Percentiles rank a stretch among this genome's conserved stretches.
Conservation (phyloP, 139 green algal species). For the Desmodesmus armatus region DNA sequence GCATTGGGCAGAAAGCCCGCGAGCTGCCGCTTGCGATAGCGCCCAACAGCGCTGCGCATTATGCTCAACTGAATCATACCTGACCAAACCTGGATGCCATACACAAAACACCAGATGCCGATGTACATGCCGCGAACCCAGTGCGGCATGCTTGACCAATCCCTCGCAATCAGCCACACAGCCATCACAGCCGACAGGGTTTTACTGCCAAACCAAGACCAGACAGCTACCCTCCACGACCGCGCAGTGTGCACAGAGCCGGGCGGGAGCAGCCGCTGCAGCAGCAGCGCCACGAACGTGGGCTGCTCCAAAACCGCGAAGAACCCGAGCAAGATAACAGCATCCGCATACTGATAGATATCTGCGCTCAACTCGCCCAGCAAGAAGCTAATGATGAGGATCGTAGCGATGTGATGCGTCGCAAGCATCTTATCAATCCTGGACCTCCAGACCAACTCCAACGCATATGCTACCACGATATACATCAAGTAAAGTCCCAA, state of each 20-base stretch:
- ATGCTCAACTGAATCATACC: conserved; percentile 18
- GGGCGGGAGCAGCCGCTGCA: conserved; percentile 9
- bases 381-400: conserved; percentile 6
- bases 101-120: not conserved
- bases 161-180: not conserved
- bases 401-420: conserved; percentile 9
- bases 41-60: too few species aligned
- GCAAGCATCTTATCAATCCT: conserved; percentile 13
- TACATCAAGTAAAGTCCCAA: conserved; percentile 4
- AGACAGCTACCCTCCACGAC: conserved; percentile 14
- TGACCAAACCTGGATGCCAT: not conserved
- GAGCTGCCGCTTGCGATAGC: too few species aligned
- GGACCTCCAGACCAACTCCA: conserved; percentile 19
- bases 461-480: conserved; percentile 5
- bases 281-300: conserved; percentile 20
- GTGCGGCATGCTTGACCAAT: conserved; percentile 8
- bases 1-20: too few species aligned
- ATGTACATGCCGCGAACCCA: not conserved
- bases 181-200: not conserved
- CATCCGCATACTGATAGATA: conserved; percentile 1
- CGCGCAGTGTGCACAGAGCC: not conserved
- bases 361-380: conserved; percentile 13
- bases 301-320: conserved; percentile 36
- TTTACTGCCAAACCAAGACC: conserved; percentile 19
- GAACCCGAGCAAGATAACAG: not conserved